Base-by-base conservation (phyloP, 177 flowering plant genomes). In the Vitis hybrid region DNA sequence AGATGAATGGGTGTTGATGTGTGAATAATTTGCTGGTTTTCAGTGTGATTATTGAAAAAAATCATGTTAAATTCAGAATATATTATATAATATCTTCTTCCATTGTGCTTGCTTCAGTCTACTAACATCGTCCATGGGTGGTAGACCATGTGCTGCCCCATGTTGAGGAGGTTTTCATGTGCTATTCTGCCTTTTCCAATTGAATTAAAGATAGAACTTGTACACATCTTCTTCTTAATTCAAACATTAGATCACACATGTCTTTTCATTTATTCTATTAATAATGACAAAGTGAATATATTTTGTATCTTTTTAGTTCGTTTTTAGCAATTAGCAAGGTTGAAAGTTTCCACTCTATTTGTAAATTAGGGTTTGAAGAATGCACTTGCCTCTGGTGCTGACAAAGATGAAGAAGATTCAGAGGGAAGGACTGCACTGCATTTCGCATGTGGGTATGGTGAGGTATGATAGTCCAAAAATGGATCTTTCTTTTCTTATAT, bases 391-490 rank as follows among this genome's bases (percentile, higher is more conserved):
- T 74, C 90, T 78, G 99, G 98, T 68, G 94, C 88, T 60, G 91
- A 94, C 74, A 89, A 90, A 75, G 90, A 93, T 83, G 98, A 93
- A 83, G 94, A 85, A 79, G 97, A 94, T 83, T 89, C 96, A 31
- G 98, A 94, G 78, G 99, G 99, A 75, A 89, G 98, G 74, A 90
- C 99, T 29, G 98, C 98, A 49, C 77, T 94, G 84, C 99, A 94
- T 81, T 93, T 94, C 84, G 92, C 99, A 13, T 91, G 98, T 78
- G 99, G 98, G 57, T 93, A 93, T 84, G 99, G 99, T 50, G 97
- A 94, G 98, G 99, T 94, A 91, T 78, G 84, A 19, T 29, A 45
- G 51, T 55, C n/a, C 16, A 51, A 56, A 21, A 8, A 14, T 65
- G 51, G 3, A 61, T 3, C 60, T 51, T 31, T 12, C 10, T 3